Evolutionary conservation across 306 rosid genomes (phyloP).

Genomic region (Calophaca sinica): DNA sequence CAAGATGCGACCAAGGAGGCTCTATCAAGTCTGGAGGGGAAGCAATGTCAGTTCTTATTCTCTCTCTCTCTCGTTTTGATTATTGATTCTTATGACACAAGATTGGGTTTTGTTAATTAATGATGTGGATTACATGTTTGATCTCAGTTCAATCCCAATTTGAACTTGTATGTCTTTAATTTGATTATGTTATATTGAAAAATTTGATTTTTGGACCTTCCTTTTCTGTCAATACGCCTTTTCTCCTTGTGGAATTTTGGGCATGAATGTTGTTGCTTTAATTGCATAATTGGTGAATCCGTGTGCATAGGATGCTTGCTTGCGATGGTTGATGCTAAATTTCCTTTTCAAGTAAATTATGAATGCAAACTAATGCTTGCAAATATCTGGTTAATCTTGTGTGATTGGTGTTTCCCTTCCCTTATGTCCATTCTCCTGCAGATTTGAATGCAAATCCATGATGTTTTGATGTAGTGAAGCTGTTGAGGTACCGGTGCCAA

Average conservation of each 20-base stretch:
- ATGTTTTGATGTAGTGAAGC: slow-evolving; percentile 31
- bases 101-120: slow-evolving; percentile 21
- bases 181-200: slow-evolving; percentile 30
- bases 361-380: neutral
- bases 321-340: neutral
- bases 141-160: slow-evolving; percentile 32
- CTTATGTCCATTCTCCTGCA: neutral
- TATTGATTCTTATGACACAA: slow-evolving; percentile 27
- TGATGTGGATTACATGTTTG: slow-evolving; percentile 32
- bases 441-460: slow-evolving; percentile 17
- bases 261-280: slow-evolving; percentile 29
- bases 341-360: slow-evolving; percentile 34
- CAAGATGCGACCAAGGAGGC: slow-evolving; percentile 57
- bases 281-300: neutral
- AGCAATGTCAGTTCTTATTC: slow-evolving; percentile 73
- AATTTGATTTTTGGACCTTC: neutral
- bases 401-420: neutral
- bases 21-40: slow-evolving; percentile 94
- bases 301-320: slow-evolving; percentile 5
- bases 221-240: slow-evolving; percentile 26
- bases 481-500: slow-evolving; percentile 27
- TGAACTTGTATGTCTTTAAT: slow-evolving; percentile 40
- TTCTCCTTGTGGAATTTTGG: slow-evolving; percentile 18
- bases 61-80: neutral
- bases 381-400: slow-evolving; percentile 35